phyloP scores from a whole-genome alignment of 2,329 filamentous ascomycete species.

The Fusarium robinianum region DNA sequence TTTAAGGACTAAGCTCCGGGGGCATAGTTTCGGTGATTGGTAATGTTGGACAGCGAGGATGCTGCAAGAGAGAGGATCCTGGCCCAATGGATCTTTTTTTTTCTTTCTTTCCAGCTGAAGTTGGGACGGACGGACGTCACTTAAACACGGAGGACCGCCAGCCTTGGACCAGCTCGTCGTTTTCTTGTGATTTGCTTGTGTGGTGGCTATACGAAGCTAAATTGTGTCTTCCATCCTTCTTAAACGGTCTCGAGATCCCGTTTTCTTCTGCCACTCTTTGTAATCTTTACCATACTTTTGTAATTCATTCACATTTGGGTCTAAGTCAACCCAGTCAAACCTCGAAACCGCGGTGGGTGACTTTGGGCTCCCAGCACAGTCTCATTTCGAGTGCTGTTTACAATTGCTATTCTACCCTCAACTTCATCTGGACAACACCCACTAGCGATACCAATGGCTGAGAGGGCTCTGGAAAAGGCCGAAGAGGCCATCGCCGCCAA shows the following conservation, averaged over 20 bases:
- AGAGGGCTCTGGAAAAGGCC: constrained; percentile 36
- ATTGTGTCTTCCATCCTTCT: no score
- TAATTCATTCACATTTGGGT: no score
- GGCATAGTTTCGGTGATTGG: constrained; percentile 3
- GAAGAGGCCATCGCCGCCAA: constrained; percentile 39
- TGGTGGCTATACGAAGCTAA: no score
- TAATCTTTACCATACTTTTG: no score
- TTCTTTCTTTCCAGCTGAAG: constrained; percentile 1
- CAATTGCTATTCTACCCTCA: constrained; percentile 5
- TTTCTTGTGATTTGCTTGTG: no score
- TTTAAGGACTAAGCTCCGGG: constrained; percentile 5
- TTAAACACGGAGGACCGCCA: constrained; percentile 32
- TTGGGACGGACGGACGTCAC: constrained; percentile 7
- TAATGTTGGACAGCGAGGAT: constrained; percentile 4
- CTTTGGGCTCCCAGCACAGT: constrained; percentile 35
- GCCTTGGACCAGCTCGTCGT: no score
- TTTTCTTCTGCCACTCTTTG: no score
- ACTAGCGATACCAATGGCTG: constrained; percentile 32
- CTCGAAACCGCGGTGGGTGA: constrained; percentile 30
- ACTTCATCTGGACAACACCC: background rate
- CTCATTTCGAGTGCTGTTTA: constrained; percentile 22
- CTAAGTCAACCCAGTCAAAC: no score
- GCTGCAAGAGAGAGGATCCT: constrained; percentile 3
- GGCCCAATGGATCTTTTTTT: constrained; percentile 16
- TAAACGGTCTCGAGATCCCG: no score